These are phyloP conservation scores for Fusarium anguioides DNA, from an alignment of 2,329 filamentous ascomycete species.

Conservation along the genomic window DNA sequence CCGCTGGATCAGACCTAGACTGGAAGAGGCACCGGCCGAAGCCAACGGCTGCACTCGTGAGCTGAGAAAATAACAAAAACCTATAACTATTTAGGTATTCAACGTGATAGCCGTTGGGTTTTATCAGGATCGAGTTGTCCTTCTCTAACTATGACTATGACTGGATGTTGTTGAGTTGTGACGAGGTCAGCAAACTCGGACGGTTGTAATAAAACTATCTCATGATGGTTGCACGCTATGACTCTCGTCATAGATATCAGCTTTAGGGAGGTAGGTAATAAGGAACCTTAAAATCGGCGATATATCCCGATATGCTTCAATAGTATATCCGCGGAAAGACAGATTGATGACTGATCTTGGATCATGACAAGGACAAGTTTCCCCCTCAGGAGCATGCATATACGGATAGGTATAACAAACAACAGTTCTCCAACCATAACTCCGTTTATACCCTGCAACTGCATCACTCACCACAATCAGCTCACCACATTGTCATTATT, in stretches of 20 bases:
- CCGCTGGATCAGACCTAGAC: slow-evolving; percentile 36
- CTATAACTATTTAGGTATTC: not conserved
- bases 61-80: slow-evolving; percentile 3
- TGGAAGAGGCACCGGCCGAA: slow-evolving; percentile 33
- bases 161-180: not conserved
- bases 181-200: not conserved
- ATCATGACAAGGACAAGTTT: slow-evolving; percentile 27
- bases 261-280: not conserved
- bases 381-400: slow-evolving; percentile 8
- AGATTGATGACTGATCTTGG: slow-evolving; percentile 1
- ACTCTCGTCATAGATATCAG: slow-evolving; percentile 19
- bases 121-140: not conserved
- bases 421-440: slow-evolving; percentile 1
- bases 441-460: slow-evolving; percentile 16
- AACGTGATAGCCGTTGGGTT: slow-evolving; percentile 16
- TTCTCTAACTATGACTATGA: not conserved
- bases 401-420: slow-evolving; percentile 3
- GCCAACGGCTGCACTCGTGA: slow-evolving; percentile 2
- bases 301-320: not conserved
- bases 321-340: not conserved
- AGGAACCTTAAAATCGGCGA: not conserved
- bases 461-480: slow-evolving; percentile 32
- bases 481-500: slow-evolving; percentile 29
- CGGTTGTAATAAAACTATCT: not conserved
- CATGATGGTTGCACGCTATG: slow-evolving; percentile 31